Conservation (phyloP, 257 asterid genomes). For the Lycium ferocissimum region DNA sequence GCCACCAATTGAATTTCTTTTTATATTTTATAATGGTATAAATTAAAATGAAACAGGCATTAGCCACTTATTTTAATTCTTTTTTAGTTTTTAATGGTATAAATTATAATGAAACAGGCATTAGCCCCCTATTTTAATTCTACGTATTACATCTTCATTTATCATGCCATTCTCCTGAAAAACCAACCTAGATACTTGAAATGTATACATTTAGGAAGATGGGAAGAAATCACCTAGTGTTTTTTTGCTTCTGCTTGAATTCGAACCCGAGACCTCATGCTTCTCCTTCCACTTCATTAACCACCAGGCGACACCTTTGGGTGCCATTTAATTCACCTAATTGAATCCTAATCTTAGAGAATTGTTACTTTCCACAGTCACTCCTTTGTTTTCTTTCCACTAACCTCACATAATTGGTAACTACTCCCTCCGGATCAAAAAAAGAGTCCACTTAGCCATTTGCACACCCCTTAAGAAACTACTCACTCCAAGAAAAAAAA, state of each 20-base stretch:
- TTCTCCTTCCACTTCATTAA: not conserved
- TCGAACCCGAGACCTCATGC: not conserved
- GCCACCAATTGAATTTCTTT: not conserved
- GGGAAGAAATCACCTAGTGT: slow-evolving; percentile 11
- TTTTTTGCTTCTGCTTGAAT: not conserved
- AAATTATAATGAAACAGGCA: not conserved
- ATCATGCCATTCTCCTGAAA: slow-evolving; percentile 21
- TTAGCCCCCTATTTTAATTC: not conserved
- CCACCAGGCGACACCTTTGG: not conserved
- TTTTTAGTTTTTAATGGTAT: slow-evolving; percentile 1
- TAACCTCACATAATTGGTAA: not conserved
- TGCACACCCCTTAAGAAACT: too few species aligned
- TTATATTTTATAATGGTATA: not conserved
- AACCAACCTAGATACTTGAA: not conserved
- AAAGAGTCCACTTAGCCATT: too few species aligned
- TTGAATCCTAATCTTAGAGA: not conserved
- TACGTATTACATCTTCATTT: slow-evolving; percentile 13
- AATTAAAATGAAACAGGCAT: not conserved
- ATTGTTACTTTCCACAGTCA: not conserved
- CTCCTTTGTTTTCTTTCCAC: not conserved
- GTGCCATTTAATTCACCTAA: not conserved
- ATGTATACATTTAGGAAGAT: not conserved
- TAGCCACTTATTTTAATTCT: slow-evolving; percentile 7
- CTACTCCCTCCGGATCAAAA: too few species aligned
- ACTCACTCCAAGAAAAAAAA: too few species aligned